Evolutionary conservation across 108 stramenopile genomes (phyloP), one percentile per base, ranked within the genome.

Genomic region (Discostella pseudostelligera): DNA sequence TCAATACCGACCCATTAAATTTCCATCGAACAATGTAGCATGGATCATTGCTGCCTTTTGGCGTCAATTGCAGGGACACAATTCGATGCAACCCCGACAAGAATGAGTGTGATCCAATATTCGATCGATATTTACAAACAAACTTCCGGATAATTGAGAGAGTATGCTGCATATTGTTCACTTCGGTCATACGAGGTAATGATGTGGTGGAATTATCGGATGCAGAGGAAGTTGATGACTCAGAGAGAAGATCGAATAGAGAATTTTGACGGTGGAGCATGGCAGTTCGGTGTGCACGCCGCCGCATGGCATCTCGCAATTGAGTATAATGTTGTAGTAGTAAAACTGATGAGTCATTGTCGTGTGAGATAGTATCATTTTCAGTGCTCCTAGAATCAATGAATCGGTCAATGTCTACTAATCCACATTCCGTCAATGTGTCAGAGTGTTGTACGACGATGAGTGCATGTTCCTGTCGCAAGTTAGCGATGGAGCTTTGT

Each of bases 51-150:
- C 24, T 45, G 11, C 11, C 45, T 46, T 32, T 46, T 21, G 76
- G 51, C 17, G 46, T 48, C 59, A 78, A 14, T 53, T 78, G 76
- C 21, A 59, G n/a, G 5, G 60, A 6, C 37, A 78, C 36, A 11
- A 78, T 13, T 56, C 58, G 46, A 60, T 78, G 69, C 59, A 78
- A 56, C 17, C 76, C 76, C 36, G 69, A 69, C 39, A 78, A 46
- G 62, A 78, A 78, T 1, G 76, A 44, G 59, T 78, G 76, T 4
- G 69, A 66, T 37, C 76, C 76, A 62, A 78, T 62, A 16, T 70
- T 78, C 3, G 57, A 39, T 26, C 39, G 56, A 59, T 78, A 78
- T 40, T 78, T 78, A 4, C 26, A 46, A 10, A 70, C 76, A 53
- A 78, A 78, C 11, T 56, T 35, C 40, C 70, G 37, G 9, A 70